Conservation (phyloP, 805 yeast genomes). For the Candida krabiensis region DNA sequence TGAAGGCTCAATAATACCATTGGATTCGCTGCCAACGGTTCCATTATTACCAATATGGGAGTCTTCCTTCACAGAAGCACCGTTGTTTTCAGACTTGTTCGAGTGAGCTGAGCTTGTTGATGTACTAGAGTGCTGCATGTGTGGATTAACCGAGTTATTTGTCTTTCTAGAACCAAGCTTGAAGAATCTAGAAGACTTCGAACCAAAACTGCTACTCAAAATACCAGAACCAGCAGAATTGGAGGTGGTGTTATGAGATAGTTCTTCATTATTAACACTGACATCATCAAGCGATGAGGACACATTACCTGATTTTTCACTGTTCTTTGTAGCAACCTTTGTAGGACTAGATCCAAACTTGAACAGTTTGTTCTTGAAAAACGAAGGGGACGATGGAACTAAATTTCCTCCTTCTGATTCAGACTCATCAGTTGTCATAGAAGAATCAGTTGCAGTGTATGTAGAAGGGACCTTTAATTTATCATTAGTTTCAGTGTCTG, state of each 20-base stretch:
- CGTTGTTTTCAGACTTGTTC: neutral
- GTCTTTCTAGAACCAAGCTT: conserved; percentile 28
- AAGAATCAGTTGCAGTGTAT: conserved; percentile 7
- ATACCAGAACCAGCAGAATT: conserved; percentile 12
- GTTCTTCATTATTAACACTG: conserved; percentile 10
- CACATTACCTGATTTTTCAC: conserved; percentile 19
- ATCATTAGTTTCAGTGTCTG: neutral
- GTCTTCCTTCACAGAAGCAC: conserved; percentile 3
- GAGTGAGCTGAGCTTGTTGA: neutral
- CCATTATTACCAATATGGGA: conserved; percentile 1
- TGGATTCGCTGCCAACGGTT: neutral
- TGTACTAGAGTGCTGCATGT: neutral
- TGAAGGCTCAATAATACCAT: conserved; percentile 6
- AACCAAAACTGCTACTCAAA: conserved; percentile 24
- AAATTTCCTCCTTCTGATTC: conserved; percentile 9
- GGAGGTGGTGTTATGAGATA: neutral
- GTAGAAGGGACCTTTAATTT: conserved; percentile 2
- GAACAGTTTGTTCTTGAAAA: conserved; percentile 36
- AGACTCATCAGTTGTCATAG: conserved; percentile 27
- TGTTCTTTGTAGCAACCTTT: conserved; percentile 24
- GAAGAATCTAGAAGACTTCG: conserved; percentile 34
- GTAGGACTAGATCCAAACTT: conserved; percentile 38
- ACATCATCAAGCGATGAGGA: conserved; percentile 13
- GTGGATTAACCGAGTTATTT: conserved; percentile 16
- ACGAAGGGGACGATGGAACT: conserved; percentile 36